phyloP scores from a whole-genome alignment of 2,329 filamentous ascomycete species.

The Fusarium azukiicola region DNA sequence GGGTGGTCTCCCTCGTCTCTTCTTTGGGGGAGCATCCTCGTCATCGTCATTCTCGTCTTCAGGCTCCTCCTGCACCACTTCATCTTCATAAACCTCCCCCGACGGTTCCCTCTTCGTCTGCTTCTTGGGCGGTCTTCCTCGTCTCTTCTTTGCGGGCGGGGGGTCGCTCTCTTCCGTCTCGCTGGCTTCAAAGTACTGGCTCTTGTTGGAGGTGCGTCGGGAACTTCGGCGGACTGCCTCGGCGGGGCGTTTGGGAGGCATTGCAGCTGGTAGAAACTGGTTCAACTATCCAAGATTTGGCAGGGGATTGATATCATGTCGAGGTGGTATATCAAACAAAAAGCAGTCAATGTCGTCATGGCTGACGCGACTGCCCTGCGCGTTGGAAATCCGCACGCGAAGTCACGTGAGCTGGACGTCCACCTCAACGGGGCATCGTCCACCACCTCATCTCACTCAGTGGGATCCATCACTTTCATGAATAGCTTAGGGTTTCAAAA shows the following conservation, averaged over 20 bases:
- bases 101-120: slow-evolving; percentile 45
- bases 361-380: slow-evolving; percentile 47
- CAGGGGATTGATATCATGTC: not conserved
- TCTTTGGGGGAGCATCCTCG: slow-evolving; percentile 56
- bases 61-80: slow-evolving; percentile 49
- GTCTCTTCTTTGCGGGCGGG: slow-evolving; percentile 54
- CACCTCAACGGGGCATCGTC: not conserved
- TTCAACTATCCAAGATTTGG: slow-evolving; percentile 13
- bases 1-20: slow-evolving; percentile 53
- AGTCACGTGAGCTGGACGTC: slow-evolving; percentile 49
- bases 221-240: slow-evolving; percentile 69
- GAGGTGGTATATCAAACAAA: slow-evolving; percentile 18
- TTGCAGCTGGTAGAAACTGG: slow-evolving; percentile 35
- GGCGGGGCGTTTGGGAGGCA: slow-evolving; percentile 66
- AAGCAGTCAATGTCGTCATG: slow-evolving; percentile 51
- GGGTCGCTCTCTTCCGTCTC: slow-evolving; percentile 50
- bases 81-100: slow-evolving; percentile 55
- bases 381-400: slow-evolving; percentile 48
- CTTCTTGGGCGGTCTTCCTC: slow-evolving; percentile 52
- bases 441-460: not conserved
- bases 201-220: slow-evolving; percentile 71
- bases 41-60: slow-evolving; percentile 57
- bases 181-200: slow-evolving; percentile 72
- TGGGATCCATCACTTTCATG: not conserved
- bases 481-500: not conserved